Percentiles rank a stretch among this genome's conserved stretches.
Evolutionary conservation across 129 eudicot genomes (phyloP).

Genomic region (Ambrosia artemisiifolia): DNA sequence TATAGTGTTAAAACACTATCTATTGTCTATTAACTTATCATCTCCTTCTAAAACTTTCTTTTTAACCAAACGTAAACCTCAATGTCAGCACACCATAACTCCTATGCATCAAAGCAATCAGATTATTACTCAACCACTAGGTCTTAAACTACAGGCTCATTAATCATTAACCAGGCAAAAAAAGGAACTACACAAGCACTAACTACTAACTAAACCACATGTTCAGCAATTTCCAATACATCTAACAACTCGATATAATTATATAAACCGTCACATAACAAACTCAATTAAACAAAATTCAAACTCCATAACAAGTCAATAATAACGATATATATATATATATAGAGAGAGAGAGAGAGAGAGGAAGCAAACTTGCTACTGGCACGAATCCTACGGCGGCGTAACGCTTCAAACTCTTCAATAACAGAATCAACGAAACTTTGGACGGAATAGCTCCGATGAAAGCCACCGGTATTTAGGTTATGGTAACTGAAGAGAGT

Average conservation of each 20-base stretch:
- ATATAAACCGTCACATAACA: not conserved
- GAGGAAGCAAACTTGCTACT: constrained; percentile 42
- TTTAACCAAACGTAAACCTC: not conserved
- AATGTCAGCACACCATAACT: not conserved
- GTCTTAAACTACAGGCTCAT: not conserved
- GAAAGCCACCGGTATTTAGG: constrained; percentile 11
- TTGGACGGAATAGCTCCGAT: constrained; percentile 40
- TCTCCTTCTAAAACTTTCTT: not conserved
- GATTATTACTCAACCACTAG: not conserved
- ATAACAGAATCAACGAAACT: constrained; percentile 50
- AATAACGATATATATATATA: no score
- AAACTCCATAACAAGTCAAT: not conserved
- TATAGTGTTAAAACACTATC: constrained; percentile 3
- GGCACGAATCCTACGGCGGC: constrained; percentile 48
- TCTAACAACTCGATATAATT: not conserved
- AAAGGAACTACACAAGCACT: not conserved
- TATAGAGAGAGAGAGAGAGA: no score
- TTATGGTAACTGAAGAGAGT: constrained; percentile 14
- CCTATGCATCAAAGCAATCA: constrained; percentile 1
- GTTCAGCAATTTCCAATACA: not conserved
- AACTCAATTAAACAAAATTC: constrained; percentile 1
- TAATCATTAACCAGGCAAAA: not conserved
- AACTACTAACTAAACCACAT: not conserved
- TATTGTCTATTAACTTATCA: not conserved
- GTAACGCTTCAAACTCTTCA: constrained; percentile 50